Base-by-base conservation (phyloP, 495 filamentous ascomycete genomes). In the Clohesyomyces aquaticus region DNA sequence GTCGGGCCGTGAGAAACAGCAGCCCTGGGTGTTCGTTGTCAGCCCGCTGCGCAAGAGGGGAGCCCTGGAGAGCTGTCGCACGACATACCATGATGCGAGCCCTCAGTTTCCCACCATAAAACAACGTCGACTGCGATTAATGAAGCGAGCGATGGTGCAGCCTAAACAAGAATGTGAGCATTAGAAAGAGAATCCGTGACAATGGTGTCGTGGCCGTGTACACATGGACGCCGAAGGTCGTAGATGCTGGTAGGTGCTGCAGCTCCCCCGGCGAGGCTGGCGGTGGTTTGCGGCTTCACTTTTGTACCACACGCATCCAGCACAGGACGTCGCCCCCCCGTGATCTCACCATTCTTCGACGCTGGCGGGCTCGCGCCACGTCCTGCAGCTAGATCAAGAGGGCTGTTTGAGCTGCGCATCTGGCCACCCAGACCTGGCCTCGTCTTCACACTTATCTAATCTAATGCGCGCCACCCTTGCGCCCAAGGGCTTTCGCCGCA, bases 1-100 rank as follows among this genome's bases (percentile, higher is more conserved):
- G 26, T 60, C 46, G 6, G 6, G 6, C 28, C 19, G 41, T 38
- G 69, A 64, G 47, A 43, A 28, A 55, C 68, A 71, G 65, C 68
- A 71, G 50, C 68, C 68, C 68, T 71, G 43, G 8, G n/a, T 3
- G 21, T 6, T 12, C 16, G 12, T 48, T 45, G 27, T 59, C 22
- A 63, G 59, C 43, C 19, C 1, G 38, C 1, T 43, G 25, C 11
- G n/a, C n/a, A 52, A 21, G 53, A 38, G n/a, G 23, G 38, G 48
- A 19, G n/a, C n/a, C n/a, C n/a, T n/a, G n/a, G 29, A 28, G 23
- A 26, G 25, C 28, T 55, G 49, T 55, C 18, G 35, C 14, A n/a
- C 22, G 28, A 54, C 45, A 32, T 45, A 59, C 53, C 32, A 58
- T 59, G 19, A 19, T 51, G n/a, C 1, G 53, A 21, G 21, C 28